These are phyloP conservation scores for Venturia asperata DNA, from an alignment of 2,329 filamentous ascomycete genomes.

Conservation along the genomic window DNA sequence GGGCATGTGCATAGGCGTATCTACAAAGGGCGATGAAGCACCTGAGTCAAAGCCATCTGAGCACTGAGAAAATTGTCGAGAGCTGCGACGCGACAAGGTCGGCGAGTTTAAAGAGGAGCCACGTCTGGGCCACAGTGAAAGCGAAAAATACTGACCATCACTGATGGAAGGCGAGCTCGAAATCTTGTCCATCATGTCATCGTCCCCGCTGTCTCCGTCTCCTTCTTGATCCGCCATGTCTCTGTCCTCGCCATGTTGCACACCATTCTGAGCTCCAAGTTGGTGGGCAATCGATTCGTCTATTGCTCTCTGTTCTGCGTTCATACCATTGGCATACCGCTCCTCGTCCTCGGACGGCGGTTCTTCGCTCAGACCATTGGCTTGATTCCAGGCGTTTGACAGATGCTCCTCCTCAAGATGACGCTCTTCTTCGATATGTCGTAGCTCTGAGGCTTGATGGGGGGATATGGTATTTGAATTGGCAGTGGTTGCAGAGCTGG, in stretches of 20 bases:
- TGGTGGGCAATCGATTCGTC: constrained; percentile 25
- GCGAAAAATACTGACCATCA: constrained; percentile 72
- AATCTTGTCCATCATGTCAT: constrained; percentile 98
- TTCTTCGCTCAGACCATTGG: constrained; percentile 33
- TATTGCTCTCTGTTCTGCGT: constrained; percentile 1
- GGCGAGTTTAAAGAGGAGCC: constrained; percentile 32
- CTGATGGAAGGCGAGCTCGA: constrained; percentile 98
- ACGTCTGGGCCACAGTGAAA: constrained; percentile 34
- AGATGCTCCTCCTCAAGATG: constrained; percentile 64
- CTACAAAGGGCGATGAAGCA: constrained; percentile 39
- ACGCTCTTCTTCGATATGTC: constrained; percentile 68
- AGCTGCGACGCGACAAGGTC: constrained; percentile 24
- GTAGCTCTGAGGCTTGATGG: constrained; percentile 79
- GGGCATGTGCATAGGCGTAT: constrained; percentile 39
- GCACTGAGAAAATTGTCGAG: constrained; percentile 7
- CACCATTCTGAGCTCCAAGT: constrained; percentile 24
- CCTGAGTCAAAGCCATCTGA: constrained; percentile 25
- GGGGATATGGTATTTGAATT: constrained; percentile 54
- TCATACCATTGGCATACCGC: constrained; percentile 24
- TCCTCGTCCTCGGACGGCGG: constrained; percentile 56
- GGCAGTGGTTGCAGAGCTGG: constrained; percentile 43
- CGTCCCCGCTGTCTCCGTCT: constrained; percentile 63
- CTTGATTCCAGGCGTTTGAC: constrained; percentile 47
- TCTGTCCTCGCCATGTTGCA: constrained; percentile 40
- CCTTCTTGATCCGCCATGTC: constrained; percentile 59